Evolutionary conservation across 2,329 filamentous ascomycete species (phyloP).

Genomic region (Septoria petroselini): DNA sequence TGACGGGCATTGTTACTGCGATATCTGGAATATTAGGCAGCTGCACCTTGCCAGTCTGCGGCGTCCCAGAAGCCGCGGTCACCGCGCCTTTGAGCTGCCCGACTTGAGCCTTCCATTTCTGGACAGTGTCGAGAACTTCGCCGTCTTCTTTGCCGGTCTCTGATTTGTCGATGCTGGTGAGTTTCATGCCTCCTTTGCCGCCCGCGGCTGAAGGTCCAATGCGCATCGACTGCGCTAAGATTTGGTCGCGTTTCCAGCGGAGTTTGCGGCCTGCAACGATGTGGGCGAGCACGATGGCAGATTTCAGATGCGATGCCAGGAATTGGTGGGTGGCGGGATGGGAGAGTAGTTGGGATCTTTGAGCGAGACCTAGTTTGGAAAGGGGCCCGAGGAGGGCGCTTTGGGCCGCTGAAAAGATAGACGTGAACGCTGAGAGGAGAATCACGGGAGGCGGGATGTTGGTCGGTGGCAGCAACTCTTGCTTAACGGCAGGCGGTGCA

Average conservation of each 20-base stretch:
- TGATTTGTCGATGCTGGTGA: slow-evolving; percentile 77
- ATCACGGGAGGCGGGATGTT: slow-evolving; percentile 88
- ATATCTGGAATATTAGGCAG: slow-evolving; percentile 63
- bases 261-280: slow-evolving; percentile 80
- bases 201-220: slow-evolving; percentile 71
- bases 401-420: slow-evolving; percentile 65
- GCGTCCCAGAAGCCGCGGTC: slow-evolving; percentile 54
- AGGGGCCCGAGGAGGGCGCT: slow-evolving; percentile 64
- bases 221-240: slow-evolving; percentile 81
- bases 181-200: slow-evolving; percentile 81
- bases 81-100: slow-evolving; percentile 71
- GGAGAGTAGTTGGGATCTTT: slow-evolving; percentile 60
- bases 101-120: slow-evolving; percentile 70
- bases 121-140: slow-evolving; percentile 74
- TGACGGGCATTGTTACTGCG: slow-evolving; percentile 64
- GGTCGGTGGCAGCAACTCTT: slow-evolving; percentile 58
- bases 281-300: slow-evolving; percentile 68
- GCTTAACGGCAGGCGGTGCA: not conserved
- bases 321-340: slow-evolving; percentile 62
- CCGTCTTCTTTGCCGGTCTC: slow-evolving; percentile 81
- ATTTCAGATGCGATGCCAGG: slow-evolving; percentile 60
- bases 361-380: slow-evolving; percentile 45
- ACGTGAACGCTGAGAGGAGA: slow-evolving; percentile 71
- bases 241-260: slow-evolving; percentile 86
- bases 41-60: slow-evolving; percentile 33